Percentiles rank a stretch among this genome's conserved stretches.
These are phyloP conservation scores for Xylaria venustula DNA, from an alignment of 495 filamentous ascomycete genomes.

Conservation along the genomic window DNA sequence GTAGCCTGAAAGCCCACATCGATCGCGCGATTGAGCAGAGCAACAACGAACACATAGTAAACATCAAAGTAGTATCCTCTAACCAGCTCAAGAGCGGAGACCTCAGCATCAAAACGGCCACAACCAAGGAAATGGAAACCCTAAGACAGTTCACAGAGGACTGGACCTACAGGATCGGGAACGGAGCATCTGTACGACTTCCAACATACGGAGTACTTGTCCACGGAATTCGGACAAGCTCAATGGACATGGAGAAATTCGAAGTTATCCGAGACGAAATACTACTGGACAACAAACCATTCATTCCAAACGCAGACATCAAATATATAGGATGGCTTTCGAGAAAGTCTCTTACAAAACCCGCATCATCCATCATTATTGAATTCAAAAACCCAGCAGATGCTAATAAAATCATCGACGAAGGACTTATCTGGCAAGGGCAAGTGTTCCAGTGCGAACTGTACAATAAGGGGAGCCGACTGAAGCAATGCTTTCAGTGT, in stretches of 20 bases:
- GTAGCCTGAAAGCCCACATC: no score
- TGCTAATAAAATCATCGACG: slow-evolving; percentile 7
- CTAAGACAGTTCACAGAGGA: no score
- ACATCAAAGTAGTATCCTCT: no score
- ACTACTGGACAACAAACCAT: slow-evolving; percentile 1
- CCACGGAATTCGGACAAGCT: background rate
- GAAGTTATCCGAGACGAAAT: slow-evolving; percentile 11
- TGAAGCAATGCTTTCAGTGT: slow-evolving; percentile 25
- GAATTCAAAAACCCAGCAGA: background rate
- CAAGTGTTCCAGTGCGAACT: slow-evolving; percentile 17
- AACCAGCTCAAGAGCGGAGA: no score
- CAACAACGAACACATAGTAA: no score
- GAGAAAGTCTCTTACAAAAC: slow-evolving; percentile 16
- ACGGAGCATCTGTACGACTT: slow-evolving; percentile 8
- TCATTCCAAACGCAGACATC: slow-evolving; percentile 12
- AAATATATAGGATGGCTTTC: slow-evolving; percentile 11
- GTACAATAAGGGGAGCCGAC: slow-evolving; percentile 16
- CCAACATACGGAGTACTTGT: slow-evolving; percentile 6
- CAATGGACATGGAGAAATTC: slow-evolving; percentile 12
- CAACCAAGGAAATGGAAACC: no score
- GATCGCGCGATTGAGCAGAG: no score
- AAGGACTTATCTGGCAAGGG: slow-evolving; percentile 14
- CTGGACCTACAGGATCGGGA: no score
- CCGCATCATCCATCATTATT: slow-evolving; percentile 16
- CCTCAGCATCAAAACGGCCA: no score